Evolutionary conservation across 257 asterid genomes (phyloP).

Genomic region (Solanum clarkiae): DNA sequence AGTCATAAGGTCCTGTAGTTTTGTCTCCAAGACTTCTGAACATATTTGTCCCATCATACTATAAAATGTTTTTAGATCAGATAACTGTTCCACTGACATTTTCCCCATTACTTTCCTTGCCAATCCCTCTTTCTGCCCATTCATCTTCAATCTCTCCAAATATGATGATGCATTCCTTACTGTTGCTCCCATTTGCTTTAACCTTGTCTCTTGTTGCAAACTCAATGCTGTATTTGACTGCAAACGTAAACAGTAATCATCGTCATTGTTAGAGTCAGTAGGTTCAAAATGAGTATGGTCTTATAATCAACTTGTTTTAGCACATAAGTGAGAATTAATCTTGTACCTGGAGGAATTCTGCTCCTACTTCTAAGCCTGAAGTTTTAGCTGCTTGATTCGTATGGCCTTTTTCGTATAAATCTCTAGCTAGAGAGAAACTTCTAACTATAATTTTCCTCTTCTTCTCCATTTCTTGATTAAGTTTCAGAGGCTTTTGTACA

Average conservation of each 20-base stretch:
- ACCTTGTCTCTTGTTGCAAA: constrained; percentile 23
- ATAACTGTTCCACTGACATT: constrained; percentile 29
- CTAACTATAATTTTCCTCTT: constrained; percentile 20
- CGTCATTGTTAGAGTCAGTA: neutral
- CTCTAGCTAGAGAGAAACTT: constrained; percentile 31
- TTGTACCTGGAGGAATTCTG: constrained; percentile 25
- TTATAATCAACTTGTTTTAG: neutral
- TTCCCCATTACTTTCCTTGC: constrained; percentile 30
- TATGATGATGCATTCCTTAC: constrained; percentile 27
- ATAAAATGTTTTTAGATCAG: constrained; percentile 26
- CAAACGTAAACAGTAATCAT: neutral
- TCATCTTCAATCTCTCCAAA: constrained; percentile 16
- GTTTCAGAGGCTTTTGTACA: constrained; percentile 12
- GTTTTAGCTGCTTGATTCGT: neutral
- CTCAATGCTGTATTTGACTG: constrained; percentile 34
- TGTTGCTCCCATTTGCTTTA: constrained; percentile 45
- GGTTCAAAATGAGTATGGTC: neutral
- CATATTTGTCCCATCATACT: constrained; percentile 31
- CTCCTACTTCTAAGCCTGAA: constrained; percentile 19
- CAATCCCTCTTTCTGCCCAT: constrained; percentile 17
- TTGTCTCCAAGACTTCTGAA: constrained; percentile 28
- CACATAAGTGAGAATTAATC: neutral
- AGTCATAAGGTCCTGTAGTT: constrained; percentile 3
- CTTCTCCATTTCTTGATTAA: constrained; percentile 31
- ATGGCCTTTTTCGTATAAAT: constrained; percentile 10